phyloP scores from a whole-genome alignment of 75 land plant genomes.

The Adiantum capillusveneris region DNA sequence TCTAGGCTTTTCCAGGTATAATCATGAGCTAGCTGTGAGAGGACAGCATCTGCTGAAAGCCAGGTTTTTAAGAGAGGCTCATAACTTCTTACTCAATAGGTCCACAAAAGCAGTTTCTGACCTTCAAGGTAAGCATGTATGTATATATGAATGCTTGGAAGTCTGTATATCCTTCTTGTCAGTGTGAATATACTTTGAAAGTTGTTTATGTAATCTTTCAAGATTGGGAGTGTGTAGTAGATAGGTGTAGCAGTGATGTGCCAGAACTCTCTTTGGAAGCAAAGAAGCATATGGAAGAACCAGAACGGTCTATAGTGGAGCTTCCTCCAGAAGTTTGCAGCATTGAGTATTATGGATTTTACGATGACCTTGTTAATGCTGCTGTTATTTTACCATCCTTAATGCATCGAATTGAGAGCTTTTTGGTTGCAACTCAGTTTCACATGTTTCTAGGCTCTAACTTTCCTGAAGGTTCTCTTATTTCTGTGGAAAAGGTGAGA shows the following conservation, averaged over 20 bases:
- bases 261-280: neutral
- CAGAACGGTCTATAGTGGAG: constrained; percentile 35
- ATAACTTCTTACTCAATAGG: constrained; percentile 39
- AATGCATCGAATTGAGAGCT: constrained; percentile 83
- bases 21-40: constrained; percentile 32
- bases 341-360: constrained; percentile 56
- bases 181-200: too few relatives aligned
- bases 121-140: constrained; percentile 32
- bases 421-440: constrained; percentile 76
- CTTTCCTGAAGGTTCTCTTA: constrained; percentile 52
- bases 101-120: constrained; percentile 12
- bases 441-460: constrained; percentile 34
- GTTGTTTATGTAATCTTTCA: too few relatives aligned
- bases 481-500: constrained; percentile 53
- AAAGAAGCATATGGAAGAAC: neutral
- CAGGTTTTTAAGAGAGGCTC: constrained; percentile 45
- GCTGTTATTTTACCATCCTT: constrained; percentile 77
- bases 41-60: constrained; percentile 76
- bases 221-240: too few relatives aligned
- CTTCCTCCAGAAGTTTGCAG: constrained; percentile 89
- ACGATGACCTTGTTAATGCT: constrained; percentile 62
- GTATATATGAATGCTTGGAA: neutral
- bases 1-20: constrained; percentile 31
- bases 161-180: neutral
- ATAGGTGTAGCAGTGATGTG: neutral